A percentile compares a stretch with the other conserved stretches of the same genome.
These are phyloP conservation scores for Clavispora vitiphila DNA, from an alignment of 805 yeast genomes.

Conservation along the genomic window DNA sequence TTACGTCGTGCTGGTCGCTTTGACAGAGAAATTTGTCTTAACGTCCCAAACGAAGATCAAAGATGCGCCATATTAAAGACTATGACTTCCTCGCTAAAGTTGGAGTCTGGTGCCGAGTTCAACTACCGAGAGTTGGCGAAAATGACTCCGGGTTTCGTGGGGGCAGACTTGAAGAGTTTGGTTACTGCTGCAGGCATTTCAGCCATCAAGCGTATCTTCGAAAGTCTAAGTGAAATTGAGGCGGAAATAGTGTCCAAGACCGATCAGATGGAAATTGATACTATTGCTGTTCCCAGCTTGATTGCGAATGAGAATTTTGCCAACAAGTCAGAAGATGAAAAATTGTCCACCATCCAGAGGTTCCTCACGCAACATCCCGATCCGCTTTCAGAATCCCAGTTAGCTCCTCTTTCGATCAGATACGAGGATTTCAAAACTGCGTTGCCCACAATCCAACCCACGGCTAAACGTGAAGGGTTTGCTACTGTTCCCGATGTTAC, in stretches of 20 bases:
- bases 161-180: slow-evolving; percentile 92
- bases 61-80: slow-evolving; percentile 71
- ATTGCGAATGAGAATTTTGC: slow-evolving; percentile 20
- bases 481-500: slow-evolving; percentile 98
- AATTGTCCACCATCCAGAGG: slow-evolving; percentile 60
- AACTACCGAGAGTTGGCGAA: slow-evolving; percentile 76
- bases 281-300: neutral
- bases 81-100: slow-evolving; percentile 62
- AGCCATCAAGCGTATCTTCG: slow-evolving; percentile 89
- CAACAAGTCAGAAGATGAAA: slow-evolving; percentile 28
- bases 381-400: slow-evolving; percentile 70
- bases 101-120: slow-evolving; percentile 50
- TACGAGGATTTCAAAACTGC: slow-evolving; percentile 80
- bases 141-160: slow-evolving; percentile 95
- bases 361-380: slow-evolving; percentile 73
- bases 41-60: slow-evolving; percentile 88
- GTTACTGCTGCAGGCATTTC: slow-evolving; percentile 93
- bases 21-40: slow-evolving; percentile 88
- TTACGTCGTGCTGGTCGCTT: slow-evolving; percentile 95
- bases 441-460: slow-evolving; percentile 90
- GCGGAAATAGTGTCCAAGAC: slow-evolving; percentile 19
- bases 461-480: slow-evolving; percentile 96
- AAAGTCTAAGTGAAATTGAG: slow-evolving; percentile 44
- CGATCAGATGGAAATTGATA: slow-evolving; percentile 33
- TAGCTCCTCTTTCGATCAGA: slow-evolving; percentile 69